Conservation (phyloP, 768 basidiomycete species). For the Hypholoma fasciculare region DNA sequence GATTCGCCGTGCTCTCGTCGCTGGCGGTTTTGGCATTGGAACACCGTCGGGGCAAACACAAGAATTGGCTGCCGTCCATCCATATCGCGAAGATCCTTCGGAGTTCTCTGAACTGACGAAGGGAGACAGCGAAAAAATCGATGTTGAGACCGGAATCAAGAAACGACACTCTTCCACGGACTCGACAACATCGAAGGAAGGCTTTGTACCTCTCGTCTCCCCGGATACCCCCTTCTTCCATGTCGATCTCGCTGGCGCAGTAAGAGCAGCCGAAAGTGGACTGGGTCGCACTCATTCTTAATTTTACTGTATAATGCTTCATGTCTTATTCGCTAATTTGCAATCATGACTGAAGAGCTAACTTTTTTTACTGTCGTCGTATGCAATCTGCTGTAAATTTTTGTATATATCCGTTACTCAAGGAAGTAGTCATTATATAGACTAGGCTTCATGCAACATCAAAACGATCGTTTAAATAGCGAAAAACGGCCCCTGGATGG, state of each 20-base stretch:
- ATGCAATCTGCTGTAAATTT: background rate
- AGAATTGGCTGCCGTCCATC: slow-evolving; percentile 81
- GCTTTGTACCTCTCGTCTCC: slow-evolving; percentile 43
- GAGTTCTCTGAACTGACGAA: slow-evolving; percentile 20
- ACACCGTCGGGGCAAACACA: slow-evolving; percentile 34
- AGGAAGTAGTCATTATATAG: background rate
- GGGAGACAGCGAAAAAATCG: slow-evolving; percentile 19
- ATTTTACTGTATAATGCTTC: background rate
- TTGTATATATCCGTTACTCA: background rate
- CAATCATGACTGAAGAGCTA: background rate
- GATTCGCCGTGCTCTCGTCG: slow-evolving; percentile 86
- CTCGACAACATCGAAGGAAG: slow-evolving; percentile 12
- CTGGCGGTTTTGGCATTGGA: slow-evolving; percentile 90
- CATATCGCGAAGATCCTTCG: slow-evolving; percentile 46
- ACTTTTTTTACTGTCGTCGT: background rate
- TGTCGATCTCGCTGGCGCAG: slow-evolving; percentile 75
- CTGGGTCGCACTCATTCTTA: slow-evolving; percentile 17
- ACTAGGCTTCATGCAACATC: background rate
- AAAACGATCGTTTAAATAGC: too few relatives aligned
- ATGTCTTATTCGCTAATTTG: too few relatives aligned
- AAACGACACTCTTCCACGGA: slow-evolving; percentile 19
- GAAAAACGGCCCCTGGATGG: too few relatives aligned
- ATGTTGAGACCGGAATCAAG: slow-evolving; percentile 37
- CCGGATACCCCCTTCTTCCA: slow-evolving; percentile 87
- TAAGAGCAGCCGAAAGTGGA: slow-evolving; percentile 63